Conservation (phyloP, 2,329 filamentous ascomycete species). For the Phaeosphaeriaceae sp. region DNA sequence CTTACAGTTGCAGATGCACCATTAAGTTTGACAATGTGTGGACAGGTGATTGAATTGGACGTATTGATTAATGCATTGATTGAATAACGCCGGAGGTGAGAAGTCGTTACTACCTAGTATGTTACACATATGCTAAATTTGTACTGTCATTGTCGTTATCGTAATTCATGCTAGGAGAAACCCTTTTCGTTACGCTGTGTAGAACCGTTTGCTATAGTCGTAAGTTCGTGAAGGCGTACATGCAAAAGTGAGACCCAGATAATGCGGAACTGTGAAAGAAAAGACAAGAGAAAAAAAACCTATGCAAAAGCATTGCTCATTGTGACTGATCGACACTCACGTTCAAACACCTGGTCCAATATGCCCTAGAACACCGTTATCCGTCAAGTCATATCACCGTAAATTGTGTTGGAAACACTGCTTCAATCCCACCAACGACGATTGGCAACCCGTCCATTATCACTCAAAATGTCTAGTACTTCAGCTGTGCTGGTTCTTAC, state of each 20-base stretch:
- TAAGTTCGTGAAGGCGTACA: slow-evolving; percentile 3
- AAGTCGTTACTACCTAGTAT: slow-evolving; percentile 1
- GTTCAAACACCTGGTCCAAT: neutral
- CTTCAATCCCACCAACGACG: slow-evolving; percentile 46
- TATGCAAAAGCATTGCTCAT: too few species aligned
- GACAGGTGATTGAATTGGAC: too few species aligned
- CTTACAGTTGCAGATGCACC: too few species aligned
- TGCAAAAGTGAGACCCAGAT: too few species aligned
- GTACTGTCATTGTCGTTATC: neutral
- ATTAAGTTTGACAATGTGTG: too few species aligned
- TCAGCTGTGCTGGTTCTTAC: slow-evolving; percentile 42
- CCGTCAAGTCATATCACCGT: neutral
- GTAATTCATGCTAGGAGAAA: neutral
- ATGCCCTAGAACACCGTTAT: neutral
- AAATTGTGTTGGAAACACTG: neutral
- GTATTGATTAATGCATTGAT: neutral
- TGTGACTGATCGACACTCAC: neutral
- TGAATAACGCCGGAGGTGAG: slow-evolving; percentile 1
- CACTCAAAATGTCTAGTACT: slow-evolving; percentile 43
- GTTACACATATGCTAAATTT: slow-evolving; percentile 7
- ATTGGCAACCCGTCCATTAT: slow-evolving; percentile 42
- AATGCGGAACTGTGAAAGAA: too few species aligned
- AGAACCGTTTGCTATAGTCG: neutral
- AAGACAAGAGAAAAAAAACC: too few species aligned
- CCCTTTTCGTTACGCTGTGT: neutral